A percentile compares a stretch with the other conserved stretches of the same genome.
These are phyloP conservation scores for Gonapodya sp. DNA, from an alignment of 192 early-diverging fungal species.

Conservation along the genomic window DNA sequence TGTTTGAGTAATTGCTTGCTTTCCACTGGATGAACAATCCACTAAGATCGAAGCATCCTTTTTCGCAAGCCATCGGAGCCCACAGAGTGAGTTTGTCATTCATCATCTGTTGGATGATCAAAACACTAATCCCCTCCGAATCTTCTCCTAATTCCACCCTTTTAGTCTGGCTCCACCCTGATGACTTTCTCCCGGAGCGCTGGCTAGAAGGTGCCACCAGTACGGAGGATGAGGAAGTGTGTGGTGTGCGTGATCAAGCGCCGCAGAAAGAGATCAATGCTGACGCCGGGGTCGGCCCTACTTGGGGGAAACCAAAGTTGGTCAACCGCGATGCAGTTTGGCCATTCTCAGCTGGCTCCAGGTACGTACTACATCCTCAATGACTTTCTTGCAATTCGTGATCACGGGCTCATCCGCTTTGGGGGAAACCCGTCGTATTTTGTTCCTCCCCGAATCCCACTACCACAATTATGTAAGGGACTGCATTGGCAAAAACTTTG, in stretches of 20 bases:
- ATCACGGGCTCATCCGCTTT: too few relatives aligned
- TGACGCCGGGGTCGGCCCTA: neutral
- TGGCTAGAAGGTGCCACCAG: conserved; percentile 21
- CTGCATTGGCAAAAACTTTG: too few relatives aligned
- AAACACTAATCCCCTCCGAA: too few relatives aligned
- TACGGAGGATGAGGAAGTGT: neutral
- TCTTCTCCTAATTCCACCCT: neutral
- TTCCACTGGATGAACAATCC: neutral
- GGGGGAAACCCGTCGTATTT: too few relatives aligned
- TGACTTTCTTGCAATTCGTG: too few relatives aligned
- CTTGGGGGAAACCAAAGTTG: neutral
- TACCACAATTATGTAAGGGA: too few relatives aligned
- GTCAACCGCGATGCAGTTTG: conserved; percentile 29
- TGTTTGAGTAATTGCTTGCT: neutral
- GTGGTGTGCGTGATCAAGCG: too few relatives aligned
- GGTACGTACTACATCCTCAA: too few relatives aligned
- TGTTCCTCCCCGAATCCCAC: too few relatives aligned
- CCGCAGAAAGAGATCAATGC: neutral
- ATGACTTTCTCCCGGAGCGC: conserved; percentile 45
- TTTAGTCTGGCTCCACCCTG: conserved; percentile 16
- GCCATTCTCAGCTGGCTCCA: conserved; percentile 33
- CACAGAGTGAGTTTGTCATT: neutral
- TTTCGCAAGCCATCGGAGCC: neutral
- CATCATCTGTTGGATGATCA: too few relatives aligned
- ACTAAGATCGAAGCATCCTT: neutral